phyloP scores from a whole-genome alignment of 1,284 basidiomycete genomes.

The Leccinum olivaceoglutinosum region DNA sequence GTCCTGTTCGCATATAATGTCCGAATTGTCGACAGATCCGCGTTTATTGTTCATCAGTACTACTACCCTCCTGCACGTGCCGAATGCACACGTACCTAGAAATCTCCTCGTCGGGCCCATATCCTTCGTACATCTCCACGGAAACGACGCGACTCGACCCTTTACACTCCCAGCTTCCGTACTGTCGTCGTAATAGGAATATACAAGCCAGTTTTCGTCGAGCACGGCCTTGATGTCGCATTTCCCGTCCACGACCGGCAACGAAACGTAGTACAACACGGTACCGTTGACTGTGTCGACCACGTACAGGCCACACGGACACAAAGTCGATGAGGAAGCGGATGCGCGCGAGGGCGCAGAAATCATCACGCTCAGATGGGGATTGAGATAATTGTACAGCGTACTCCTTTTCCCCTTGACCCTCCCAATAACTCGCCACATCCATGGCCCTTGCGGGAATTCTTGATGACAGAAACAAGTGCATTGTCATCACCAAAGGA shows the following conservation, averaged over 20 bases:
- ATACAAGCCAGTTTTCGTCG: slow-evolving; percentile 92
- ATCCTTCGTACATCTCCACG: slow-evolving; percentile 85
- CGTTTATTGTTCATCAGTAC: slow-evolving; percentile 1
- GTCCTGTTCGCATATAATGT: slow-evolving; percentile 50
- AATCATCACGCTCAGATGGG: slow-evolving; percentile 67
- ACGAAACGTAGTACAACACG: slow-evolving; percentile 58
- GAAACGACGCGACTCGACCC: slow-evolving; percentile 65
- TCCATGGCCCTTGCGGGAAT: slow-evolving; percentile 37
- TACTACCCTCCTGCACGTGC: neutral
- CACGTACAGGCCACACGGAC: slow-evolving; percentile 62
- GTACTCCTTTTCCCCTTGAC: slow-evolving; percentile 86
- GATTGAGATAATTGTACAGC: slow-evolving; percentile 93
- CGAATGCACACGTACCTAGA: slow-evolving; percentile 48
- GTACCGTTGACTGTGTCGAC: slow-evolving; percentile 78
- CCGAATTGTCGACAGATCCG: slow-evolving; percentile 45
- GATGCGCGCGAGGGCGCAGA: slow-evolving; percentile 34
- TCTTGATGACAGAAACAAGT: slow-evolving; percentile 36
- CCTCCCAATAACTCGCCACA: slow-evolving; percentile 73
- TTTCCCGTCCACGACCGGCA: slow-evolving; percentile 41
- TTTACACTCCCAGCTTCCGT: slow-evolving; percentile 47
- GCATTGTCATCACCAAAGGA: slow-evolving; percentile 48
- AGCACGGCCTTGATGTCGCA: slow-evolving; percentile 69
- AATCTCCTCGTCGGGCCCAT: slow-evolving; percentile 56
- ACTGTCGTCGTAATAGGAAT: slow-evolving; percentile 71
- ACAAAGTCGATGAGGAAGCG: neutral